These are phyloP conservation scores for Diversispora epigaea DNA, from an alignment of 192 early-diverging fungal genomes.

Conservation along the genomic window DNA sequence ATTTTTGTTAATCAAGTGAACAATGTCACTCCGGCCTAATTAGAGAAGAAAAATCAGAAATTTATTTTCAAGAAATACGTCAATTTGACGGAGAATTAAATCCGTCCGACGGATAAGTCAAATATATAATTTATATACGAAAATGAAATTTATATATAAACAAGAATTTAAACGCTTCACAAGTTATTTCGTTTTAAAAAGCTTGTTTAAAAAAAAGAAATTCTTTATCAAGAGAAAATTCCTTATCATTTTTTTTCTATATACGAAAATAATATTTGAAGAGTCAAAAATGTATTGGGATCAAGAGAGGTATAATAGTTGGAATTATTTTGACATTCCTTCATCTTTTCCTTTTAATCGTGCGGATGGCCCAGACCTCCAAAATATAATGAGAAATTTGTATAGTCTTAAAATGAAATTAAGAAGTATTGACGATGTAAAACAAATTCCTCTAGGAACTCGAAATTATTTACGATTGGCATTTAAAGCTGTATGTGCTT, in stretches of 20 bases:
- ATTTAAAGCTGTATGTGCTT: neutral
- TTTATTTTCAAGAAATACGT: no score
- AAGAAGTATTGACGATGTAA: conserved; percentile 1
- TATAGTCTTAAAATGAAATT: conserved; percentile 15
- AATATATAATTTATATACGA: no score
- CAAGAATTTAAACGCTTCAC: no score
- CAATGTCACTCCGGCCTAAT: no score
- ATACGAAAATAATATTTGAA: neutral
- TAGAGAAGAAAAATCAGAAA: no score
- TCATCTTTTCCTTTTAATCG: conserved; percentile 25
- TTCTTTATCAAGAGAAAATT: neutral
- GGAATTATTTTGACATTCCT: conserved; percentile 3
- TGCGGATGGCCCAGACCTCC: neutral
- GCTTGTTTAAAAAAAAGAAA: no score
- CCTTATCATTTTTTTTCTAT: neutral
- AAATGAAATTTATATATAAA: no score
- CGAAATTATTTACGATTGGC: neutral
- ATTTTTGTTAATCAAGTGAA: no score
- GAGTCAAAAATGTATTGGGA: conserved; percentile 13
- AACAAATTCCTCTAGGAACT: neutral
- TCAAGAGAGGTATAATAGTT: conserved; percentile 12
- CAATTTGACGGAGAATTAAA: no score
- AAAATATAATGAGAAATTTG: conserved; percentile 6
- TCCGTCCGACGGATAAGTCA: no score
- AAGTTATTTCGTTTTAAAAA: no score